Conservation (phyloP, 2,329 filamentous ascomycete genomes). For the Phaeomoniella chlamydospora region DNA sequence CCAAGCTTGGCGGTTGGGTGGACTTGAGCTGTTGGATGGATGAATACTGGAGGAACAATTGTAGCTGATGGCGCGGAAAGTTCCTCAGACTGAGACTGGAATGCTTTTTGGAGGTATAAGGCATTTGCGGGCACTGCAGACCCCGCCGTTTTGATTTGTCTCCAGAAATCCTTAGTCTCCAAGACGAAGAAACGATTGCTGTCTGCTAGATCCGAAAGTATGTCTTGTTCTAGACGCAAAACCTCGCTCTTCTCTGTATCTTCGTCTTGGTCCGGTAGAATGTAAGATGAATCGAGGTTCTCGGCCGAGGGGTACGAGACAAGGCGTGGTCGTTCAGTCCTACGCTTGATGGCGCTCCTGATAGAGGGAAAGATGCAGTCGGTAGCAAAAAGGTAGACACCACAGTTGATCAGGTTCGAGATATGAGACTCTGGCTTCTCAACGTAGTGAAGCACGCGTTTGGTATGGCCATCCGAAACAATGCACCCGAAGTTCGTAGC, state of each 20-base stretch:
- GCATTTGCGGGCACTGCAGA: conserved; percentile 95
- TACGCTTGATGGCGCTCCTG: conserved; percentile 85
- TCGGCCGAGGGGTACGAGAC: conserved; percentile 94
- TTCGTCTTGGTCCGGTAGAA: conserved; percentile 57
- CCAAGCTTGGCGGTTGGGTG: conserved; percentile 94
- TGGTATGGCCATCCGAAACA: conserved; percentile 83
- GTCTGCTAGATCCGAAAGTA: conserved; percentile 86
- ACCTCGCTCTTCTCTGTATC: conserved; percentile 68
- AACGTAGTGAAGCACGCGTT: conserved; percentile 94
- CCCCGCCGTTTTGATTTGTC: conserved; percentile 97
- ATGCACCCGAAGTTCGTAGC: conserved; percentile 97
- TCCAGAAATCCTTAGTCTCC: conserved; percentile 99
- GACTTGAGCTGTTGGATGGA: conserved; percentile 79
- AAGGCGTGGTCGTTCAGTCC: conserved; percentile 77
- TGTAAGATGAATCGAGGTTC: conserved; percentile 61
- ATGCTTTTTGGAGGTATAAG: conserved; percentile 87
- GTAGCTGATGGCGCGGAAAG: conserved; percentile 70
- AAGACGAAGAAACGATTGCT: conserved; percentile 97
- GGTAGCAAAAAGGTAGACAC: conserved; percentile 92
- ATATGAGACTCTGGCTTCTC: conserved; percentile 98
- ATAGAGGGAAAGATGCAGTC: conserved; percentile 96
- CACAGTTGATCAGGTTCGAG: conserved; percentile 97
- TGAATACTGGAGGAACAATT: conserved; percentile 85
- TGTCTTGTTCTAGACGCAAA: conserved; percentile 91
- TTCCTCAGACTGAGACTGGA: conserved; percentile 68